Evolutionary conservation across 257 asterid species (phyloP), one percentile per base, ranked within the genome.

Genomic region (Sherardia arvensis): DNA sequence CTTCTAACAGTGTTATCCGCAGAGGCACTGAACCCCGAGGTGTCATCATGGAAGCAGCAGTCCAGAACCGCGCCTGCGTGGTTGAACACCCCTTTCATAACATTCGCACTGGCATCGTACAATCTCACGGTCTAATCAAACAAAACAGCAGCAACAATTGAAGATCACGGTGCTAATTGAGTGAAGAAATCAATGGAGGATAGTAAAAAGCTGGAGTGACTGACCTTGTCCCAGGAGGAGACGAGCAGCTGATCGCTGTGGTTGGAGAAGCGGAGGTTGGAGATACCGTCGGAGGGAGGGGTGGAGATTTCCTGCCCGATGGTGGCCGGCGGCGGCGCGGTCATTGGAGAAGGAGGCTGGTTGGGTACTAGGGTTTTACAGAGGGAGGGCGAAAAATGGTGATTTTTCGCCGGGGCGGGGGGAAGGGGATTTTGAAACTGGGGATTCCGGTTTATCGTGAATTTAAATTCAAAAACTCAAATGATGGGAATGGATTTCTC

Each of bases 81-180:
- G 85, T 79, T 68, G 69, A 88, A 92, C 80, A 87, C 95, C 18
- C 95, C 95, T 80, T 74, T 82, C 64, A 89, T 72, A 30, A 76
- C 77, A 84, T 92, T 82, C n/a, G 84, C 91, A 59, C 93, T 87
- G 51, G 95, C 98, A 76, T 92, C 98, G 45, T 92, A 92, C 88
- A 90, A 53, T 11, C 91, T 83, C 55, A 85, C 95, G 63, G 80
- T 85, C 96, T 87, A 68, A 56, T 43, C 51, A 43, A 43, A 0
- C 51, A 43, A 43, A 14, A 1, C 47, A 38, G 7, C 34, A 32
- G 7, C 33, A 49, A 58, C 15, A 30, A 53, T 22, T 22, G 58
- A 47, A 9, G 70, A 69, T 69, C 67, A 53, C 25, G n/a, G n/a
- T n/a, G n/a, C n/a, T n/a, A 45, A 26, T n/a, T 7, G 11, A 36